phyloP scores from a whole-genome alignment of 257 asterid species.

The Primulina huaijiensis region DNA sequence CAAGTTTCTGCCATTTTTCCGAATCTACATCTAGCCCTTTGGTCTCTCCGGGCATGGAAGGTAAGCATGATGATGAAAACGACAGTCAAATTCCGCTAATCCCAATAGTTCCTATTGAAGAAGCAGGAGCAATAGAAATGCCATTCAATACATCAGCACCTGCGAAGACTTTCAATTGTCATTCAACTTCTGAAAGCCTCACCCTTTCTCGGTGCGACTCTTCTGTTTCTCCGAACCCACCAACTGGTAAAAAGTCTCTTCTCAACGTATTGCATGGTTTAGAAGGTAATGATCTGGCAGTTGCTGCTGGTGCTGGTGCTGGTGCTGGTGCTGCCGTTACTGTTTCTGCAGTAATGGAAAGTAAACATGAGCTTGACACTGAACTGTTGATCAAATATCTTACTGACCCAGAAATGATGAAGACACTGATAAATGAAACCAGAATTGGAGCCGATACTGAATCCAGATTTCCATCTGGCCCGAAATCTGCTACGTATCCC shows the following conservation, averaged over 20 bases:
- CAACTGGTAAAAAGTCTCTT: constrained; percentile 21
- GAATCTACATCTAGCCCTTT: constrained; percentile 31
- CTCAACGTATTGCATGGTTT: constrained; percentile 11
- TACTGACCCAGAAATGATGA: constrained; percentile 37
- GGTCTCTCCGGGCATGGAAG: constrained; percentile 20
- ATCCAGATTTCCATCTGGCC: constrained; percentile 20
- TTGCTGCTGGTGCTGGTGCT: constrained; percentile 39
- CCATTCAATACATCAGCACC: constrained; percentile 10
- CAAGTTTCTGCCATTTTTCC: background rate
- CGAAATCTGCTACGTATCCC: background rate
- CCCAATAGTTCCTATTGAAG: constrained; percentile 43
- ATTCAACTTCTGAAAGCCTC: constrained; percentile 14
- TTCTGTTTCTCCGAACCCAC: constrained; percentile 18
- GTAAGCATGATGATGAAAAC: background rate
- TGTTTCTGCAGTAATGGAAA: constrained; percentile 30
- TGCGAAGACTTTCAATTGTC: constrained; percentile 19
- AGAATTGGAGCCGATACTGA: constrained; percentile 4
- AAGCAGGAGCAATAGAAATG: constrained; percentile 17
- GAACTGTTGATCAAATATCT: constrained; percentile 36
- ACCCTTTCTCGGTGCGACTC: constrained; percentile 7
- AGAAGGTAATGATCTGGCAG: constrained; percentile 24
- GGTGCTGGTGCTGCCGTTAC: constrained; percentile 32
- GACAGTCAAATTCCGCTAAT: constrained; percentile 32
- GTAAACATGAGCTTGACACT: constrained; percentile 35
- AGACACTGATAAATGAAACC: constrained; percentile 28